Evolutionary conservation across 2,329 filamentous ascomycete species (phyloP).

Genomic region (Huntiella bhutanensis): DNA sequence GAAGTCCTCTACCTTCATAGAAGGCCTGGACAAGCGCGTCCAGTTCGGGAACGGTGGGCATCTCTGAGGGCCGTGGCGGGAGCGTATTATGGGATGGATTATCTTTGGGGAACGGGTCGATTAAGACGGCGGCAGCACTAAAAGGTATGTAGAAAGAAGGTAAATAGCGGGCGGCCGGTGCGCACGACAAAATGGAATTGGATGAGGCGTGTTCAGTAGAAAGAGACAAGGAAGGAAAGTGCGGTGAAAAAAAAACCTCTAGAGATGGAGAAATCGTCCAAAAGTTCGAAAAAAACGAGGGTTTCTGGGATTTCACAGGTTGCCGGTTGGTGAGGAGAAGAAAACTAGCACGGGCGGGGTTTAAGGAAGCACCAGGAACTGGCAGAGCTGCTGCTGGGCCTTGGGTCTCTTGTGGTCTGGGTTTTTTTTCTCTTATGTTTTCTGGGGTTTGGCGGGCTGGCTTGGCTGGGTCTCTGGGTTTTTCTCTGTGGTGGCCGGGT

Average conservation of each 20-base stretch:
- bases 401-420: neutral
- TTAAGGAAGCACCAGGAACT: conserved; percentile 7
- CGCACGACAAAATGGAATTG: conserved; percentile 4
- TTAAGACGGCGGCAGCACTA: neutral
- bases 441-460: neutral
- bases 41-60: conserved; percentile 77
- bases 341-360: conserved; percentile 12
- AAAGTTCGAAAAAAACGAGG: conserved; percentile 8
- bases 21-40: conserved; percentile 92
- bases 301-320: conserved; percentile 7
- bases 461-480: neutral
- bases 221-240: too few relatives aligned
- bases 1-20: conserved; percentile 88
- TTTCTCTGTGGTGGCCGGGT: neutral
- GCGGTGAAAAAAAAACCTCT: conserved; percentile 12
- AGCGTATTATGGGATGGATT: neutral
- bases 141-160: conserved; percentile 3
- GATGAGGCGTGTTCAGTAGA: too few relatives aligned
- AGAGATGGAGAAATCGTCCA: conserved; percentile 10
- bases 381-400: conserved; percentile 1
- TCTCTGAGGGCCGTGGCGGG: conserved; percentile 21
- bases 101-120: conserved; percentile 1
- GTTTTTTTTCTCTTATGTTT: neutral
- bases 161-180: conserved; percentile 3
- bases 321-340: conserved; percentile 12